A percentile compares a stretch with the other conserved stretches of the same genome.
Conservation (phyloP, 345 rosid genomes). For the Toxicodendron radicans region DNA sequence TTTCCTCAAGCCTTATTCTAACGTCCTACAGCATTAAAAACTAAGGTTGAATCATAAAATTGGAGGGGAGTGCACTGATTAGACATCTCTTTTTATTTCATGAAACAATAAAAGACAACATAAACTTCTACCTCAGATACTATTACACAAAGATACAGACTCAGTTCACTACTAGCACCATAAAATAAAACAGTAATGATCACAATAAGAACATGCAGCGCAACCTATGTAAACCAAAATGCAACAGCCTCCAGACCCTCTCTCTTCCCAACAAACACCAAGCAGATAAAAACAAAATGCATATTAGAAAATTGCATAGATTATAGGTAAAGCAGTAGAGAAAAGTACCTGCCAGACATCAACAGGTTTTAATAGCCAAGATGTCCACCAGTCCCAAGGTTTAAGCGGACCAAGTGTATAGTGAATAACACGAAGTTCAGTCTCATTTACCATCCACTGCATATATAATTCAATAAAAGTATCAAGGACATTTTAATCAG, state of each 20-base stretch:
- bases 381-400: slow-evolving; percentile 99
- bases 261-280: background rate
- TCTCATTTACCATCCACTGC: slow-evolving; percentile 99
- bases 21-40: slow-evolving; percentile 44
- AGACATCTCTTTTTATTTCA: background rate
- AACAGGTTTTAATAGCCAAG: slow-evolving; percentile 94
- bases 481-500: slow-evolving; percentile 10
- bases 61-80: background rate
- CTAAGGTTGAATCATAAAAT: background rate
- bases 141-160: background rate
- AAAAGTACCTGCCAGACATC: slow-evolving; percentile 88
- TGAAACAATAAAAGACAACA: background rate
- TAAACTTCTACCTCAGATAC: background rate
- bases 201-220: background rate
- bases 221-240: background rate
- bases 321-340: slow-evolving; percentile 3
- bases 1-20: slow-evolving; percentile 69
- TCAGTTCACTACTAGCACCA: background rate
- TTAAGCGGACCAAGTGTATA: slow-evolving; percentile 93
- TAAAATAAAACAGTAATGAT: background rate
- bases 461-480: slow-evolving; percentile 20
- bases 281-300: background rate
- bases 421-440: slow-evolving; percentile 84
- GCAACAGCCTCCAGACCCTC: background rate
- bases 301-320: background rate